Evolutionary conservation across 345 rosid genomes (phyloP).

Genomic region (Moringa oleifera): DNA sequence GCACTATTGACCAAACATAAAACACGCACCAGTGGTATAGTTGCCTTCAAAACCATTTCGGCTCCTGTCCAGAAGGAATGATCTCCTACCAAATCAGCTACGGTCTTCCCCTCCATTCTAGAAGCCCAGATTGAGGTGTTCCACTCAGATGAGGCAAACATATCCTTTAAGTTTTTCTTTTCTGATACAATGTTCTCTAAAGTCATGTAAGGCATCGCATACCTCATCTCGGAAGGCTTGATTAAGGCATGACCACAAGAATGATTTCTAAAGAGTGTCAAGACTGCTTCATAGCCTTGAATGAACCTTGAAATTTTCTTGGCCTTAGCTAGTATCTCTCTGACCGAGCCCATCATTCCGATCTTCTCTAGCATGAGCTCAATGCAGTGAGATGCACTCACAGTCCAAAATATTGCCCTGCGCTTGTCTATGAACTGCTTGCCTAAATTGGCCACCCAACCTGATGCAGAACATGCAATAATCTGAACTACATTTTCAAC

Average conservation of each 20-base stretch:
- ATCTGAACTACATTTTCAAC: constrained; percentile 47
- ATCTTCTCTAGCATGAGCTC: constrained; percentile 48
- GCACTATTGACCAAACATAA: constrained; percentile 25
- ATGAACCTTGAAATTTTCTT: constrained; percentile 31
- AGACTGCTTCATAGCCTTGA: constrained; percentile 21
- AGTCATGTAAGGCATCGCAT: constrained; percentile 32
- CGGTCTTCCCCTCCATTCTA: constrained; percentile 26
- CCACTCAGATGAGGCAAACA: constrained; percentile 44
- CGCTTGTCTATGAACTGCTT: constrained; percentile 27
- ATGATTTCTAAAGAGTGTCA: constrained; percentile 24
- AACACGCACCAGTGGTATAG: constrained; percentile 40
- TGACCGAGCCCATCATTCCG: constrained; percentile 18
- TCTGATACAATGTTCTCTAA: constrained; percentile 37
- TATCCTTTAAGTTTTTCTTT: constrained; percentile 34
- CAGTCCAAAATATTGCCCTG: constrained; percentile 45
- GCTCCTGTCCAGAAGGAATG: constrained; percentile 44
- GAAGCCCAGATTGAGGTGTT: constrained; percentile 23
- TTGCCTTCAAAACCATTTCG: constrained; percentile 33
- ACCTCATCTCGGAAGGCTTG: constrained; percentile 34
- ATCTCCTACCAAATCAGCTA: constrained; percentile 31
- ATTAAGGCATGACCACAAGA: constrained; percentile 22
- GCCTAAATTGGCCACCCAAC: constrained; percentile 48
- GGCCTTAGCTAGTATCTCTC: constrained; percentile 29
- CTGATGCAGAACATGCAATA: constrained; percentile 35
- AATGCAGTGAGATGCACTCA: constrained; percentile 52